Evolutionary conservation across 1,139 yeast genomes (phyloP), one percentile per base, ranked within the genome.

Genomic region (Suhomyces terraborum): DNA sequence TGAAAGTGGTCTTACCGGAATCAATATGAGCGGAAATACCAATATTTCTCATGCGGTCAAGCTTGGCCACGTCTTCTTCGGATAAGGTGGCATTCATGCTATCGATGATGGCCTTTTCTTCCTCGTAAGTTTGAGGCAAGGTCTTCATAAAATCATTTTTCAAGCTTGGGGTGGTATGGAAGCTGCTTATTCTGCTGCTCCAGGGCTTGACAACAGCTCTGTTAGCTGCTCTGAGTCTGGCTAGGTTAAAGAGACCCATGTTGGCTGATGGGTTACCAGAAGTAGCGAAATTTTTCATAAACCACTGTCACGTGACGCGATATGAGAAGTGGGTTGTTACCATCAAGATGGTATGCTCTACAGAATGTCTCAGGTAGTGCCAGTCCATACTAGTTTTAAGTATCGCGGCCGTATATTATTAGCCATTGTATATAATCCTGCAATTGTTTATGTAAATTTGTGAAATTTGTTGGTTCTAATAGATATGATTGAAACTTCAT

Each of bases 11-110:
- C 83, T 96, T 49, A 76, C 96, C 50, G 62, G 97, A 64, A 74
- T 91, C 61, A 76, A 86, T 64, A 73, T 93, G 99, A 7, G 99
- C 99, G 13, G 96, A 88, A 46, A 93, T 88, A 65, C 99, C 99
- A 52, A 93, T 93, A 62, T 93, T 93, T 66, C 99, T 79, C 79
- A 91, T 77, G 44, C 76, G 72, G 9, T 67, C 56, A 17, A 87
- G 70, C 30, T 80, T 74, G 12, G 61, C 49, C 14, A 69, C 46
- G 59, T 93, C 98, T 29, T 63, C 69, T n/a, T 75, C 79, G 5
- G 80, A 67, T 49, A 89, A 65, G 14, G 63, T 59, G 9, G 67
- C 61, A 50, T 71, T 68, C 53, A 89, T 75, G 51, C 76, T 76
- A 61, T 84, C 89, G 45, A 85, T 71, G 38, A 80, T 61, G 29